Percentiles rank a stretch among this genome's conserved stretches.
Conservation (phyloP, 257 asterid genomes). For the Gentiana dahurica region DNA sequence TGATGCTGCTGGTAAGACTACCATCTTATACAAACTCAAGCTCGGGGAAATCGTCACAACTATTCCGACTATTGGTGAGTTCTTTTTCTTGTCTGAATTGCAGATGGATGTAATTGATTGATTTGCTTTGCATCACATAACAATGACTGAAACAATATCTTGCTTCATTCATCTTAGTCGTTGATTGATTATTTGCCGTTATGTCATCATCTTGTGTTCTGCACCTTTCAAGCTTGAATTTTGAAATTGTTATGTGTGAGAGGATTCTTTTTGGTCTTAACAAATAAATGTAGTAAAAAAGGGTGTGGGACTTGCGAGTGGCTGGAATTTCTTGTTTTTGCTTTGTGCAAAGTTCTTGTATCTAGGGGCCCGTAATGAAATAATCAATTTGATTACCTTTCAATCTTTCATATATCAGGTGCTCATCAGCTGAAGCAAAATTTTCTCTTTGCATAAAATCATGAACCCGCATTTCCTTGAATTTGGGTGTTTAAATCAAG, state of each 20-base stretch:
- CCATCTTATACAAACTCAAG: constrained; percentile 32
- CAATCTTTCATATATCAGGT: background rate
- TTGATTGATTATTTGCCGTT: background rate
- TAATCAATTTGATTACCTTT: background rate
- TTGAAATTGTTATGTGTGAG: background rate
- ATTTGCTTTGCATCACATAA: background rate
- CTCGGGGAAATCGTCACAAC: constrained; percentile 38
- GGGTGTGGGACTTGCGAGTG: too few relatives aligned
- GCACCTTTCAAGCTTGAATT: background rate
- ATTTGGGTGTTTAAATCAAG: background rate
- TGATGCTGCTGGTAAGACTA: constrained; percentile 38
- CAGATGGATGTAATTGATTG: background rate
- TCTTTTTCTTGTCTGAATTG: background rate
- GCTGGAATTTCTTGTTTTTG: background rate
- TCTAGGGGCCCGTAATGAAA: too few relatives aligned
- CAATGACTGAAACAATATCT: too few relatives aligned
- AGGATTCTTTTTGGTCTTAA: background rate
- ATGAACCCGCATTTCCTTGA: background rate
- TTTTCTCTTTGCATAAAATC: too few relatives aligned
- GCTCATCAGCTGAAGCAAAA: background rate
- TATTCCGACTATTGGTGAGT: constrained; percentile 31
- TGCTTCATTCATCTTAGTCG: background rate
- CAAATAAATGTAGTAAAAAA: too few relatives aligned
- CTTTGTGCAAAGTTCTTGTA: too few relatives aligned
- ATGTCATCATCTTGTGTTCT: background rate